Percentiles rank a stretch among this genome's conserved stretches.
Conservation (phyloP, 768 basidiomycete genomes). For the Cystofilobasidium bisporidii region DNA sequence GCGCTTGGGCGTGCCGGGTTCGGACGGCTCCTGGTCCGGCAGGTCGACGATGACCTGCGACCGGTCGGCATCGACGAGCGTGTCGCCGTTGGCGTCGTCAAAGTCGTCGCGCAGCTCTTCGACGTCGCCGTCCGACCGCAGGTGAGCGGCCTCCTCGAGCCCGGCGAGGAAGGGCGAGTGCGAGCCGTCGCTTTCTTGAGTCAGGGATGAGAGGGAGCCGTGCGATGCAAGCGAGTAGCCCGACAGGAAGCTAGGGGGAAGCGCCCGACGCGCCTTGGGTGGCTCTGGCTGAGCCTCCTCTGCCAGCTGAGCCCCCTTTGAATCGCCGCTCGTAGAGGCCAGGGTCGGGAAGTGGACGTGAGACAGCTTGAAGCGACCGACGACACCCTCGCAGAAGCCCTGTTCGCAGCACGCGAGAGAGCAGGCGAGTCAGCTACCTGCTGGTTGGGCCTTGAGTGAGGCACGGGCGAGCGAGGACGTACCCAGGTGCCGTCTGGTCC, state of each 20-base stretch:
- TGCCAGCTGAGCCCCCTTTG: no score
- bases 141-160: not conserved
- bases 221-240: not conserved
- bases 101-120: not conserved
- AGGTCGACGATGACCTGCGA: slow-evolving; percentile 3
- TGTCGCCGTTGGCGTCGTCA: not conserved
- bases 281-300: not conserved
- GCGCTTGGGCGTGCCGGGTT: not conserved
- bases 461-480: not conserved
- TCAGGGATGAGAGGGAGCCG: not conserved
- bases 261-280: not conserved
- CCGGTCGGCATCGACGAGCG: not conserved
- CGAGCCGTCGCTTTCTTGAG: not conserved
- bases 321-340: no score
- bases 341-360: slow-evolving; percentile 15
- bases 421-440: no score
- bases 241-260: not conserved
- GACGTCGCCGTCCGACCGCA: not conserved
- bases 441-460: not conserved
- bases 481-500: slow-evolving; percentile 8
- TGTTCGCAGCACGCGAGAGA: no score
- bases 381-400: slow-evolving; percentile 27
- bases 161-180: not conserved
- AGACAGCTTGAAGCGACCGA: slow-evolving; percentile 13
- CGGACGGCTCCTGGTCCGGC: not conserved